A percentile compares a stretch with the other conserved stretches of the same genome.
These are phyloP conservation scores for Conidiobolus incongruus DNA, from an alignment of 371 early-diverging fungal genomes.

Conservation along the genomic window DNA sequence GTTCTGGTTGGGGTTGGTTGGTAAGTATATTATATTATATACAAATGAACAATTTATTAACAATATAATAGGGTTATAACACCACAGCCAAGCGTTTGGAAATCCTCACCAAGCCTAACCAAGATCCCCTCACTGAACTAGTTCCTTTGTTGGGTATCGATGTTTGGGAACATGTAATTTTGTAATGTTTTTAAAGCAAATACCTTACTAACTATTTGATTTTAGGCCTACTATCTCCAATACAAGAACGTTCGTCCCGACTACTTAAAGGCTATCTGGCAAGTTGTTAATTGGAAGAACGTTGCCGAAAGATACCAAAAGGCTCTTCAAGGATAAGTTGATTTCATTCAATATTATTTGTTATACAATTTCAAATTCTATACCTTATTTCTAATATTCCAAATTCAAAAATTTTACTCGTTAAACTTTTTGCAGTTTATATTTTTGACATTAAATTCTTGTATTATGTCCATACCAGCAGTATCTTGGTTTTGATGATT, in stretches of 20 bases:
- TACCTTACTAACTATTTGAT: background rate
- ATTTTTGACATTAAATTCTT: no score
- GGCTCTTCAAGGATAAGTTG: conserved; percentile 9
- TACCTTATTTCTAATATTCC: no score
- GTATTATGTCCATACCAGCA: no score
- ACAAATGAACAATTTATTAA: background rate
- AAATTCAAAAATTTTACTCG: no score
- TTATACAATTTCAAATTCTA: no score
- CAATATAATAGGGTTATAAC: conserved; percentile 42
- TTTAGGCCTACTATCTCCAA: conserved; percentile 84
- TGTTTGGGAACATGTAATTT: conserved; percentile 88
- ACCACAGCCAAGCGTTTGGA: conserved; percentile 49
- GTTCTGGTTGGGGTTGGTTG: conserved; percentile 97
- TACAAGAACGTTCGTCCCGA: conserved; percentile 93
- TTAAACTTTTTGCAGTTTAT: no score
- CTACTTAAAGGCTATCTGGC: conserved; percentile 89
- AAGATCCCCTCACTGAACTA: conserved; percentile 64
- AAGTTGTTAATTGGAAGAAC: conserved; percentile 94
- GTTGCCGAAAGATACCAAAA: conserved; percentile 60
- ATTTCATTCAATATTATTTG: no score
- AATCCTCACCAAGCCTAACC: conserved; percentile 82
- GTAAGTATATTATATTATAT: conserved; percentile 15
- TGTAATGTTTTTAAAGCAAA: background rate
- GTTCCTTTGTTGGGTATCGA: conserved; percentile 86
- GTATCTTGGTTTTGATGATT: no score